Conservation (phyloP, 305 asterid genomes). For the Fraxinus latifolia region DNA sequence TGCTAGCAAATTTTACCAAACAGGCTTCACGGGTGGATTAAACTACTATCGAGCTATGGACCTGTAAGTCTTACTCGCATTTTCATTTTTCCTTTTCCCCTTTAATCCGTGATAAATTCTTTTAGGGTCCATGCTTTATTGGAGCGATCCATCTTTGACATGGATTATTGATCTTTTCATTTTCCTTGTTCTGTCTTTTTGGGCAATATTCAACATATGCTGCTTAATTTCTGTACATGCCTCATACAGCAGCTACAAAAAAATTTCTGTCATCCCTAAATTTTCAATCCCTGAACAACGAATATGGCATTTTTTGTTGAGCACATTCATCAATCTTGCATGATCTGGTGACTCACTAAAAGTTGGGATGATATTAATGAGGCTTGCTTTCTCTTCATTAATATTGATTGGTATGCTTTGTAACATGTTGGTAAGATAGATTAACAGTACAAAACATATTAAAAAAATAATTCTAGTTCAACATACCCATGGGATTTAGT, state of each 20-base stretch:
- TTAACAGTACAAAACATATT: not conserved
- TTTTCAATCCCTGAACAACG: not conserved
- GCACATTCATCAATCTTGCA: not conserved
- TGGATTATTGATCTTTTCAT: not conserved
- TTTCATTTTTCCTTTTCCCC: not conserved
- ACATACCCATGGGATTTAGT: not conserved
- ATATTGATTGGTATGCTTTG: not conserved
- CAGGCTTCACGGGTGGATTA: slow-evolving; percentile 85
- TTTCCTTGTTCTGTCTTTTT: not conserved
- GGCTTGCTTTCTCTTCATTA: not conserved
- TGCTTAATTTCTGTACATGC: not conserved
- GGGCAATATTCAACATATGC: not conserved
- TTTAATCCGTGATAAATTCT: not conserved
- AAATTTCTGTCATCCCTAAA: too few species aligned
- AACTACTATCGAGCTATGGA: slow-evolving; percentile 81
- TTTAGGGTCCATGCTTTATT: not conserved
- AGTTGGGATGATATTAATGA: not conserved
- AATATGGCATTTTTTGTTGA: not conserved
- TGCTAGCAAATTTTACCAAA: slow-evolving; percentile 50
- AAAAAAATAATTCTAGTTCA: not conserved
- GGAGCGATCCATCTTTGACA: not conserved
- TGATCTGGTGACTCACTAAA: not conserved
- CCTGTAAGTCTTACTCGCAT: slow-evolving; percentile 42
- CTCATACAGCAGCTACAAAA: not conserved
- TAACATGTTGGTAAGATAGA: not conserved